Percentiles rank a stretch among this genome's conserved stretches.
Evolutionary conservation across 2,329 filamentous ascomycete genomes (phyloP).

Genomic region (Fusarium euwallaceae): DNA sequence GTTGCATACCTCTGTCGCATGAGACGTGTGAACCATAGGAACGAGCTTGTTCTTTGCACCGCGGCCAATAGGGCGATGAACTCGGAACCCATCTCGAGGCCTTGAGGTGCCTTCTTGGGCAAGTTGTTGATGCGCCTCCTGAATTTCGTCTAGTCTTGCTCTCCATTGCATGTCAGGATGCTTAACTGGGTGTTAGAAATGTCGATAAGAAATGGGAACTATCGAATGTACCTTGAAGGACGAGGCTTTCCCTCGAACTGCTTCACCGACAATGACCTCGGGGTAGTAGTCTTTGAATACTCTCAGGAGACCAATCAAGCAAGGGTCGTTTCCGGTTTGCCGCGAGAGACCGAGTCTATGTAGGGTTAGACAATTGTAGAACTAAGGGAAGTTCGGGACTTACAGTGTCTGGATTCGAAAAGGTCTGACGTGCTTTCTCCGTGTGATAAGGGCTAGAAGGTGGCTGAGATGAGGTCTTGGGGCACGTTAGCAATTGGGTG

Average conservation of each 20-base stretch:
- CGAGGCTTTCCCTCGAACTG: slow-evolving; percentile 70
- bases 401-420: slow-evolving; percentile 84
- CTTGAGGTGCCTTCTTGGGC: slow-evolving; percentile 54
- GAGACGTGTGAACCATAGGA: slow-evolving; percentile 79
- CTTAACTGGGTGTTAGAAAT: slow-evolving; percentile 53
- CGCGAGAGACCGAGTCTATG: slow-evolving; percentile 68
- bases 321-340: slow-evolving; percentile 78
- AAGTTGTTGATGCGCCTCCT: slow-evolving; percentile 67
- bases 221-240: slow-evolving; percentile 66
- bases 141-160: slow-evolving; percentile 75
- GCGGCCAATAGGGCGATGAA: slow-evolving; percentile 62
- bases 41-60: slow-evolving; percentile 58
- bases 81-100: slow-evolving; percentile 69
- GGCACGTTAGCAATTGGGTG: slow-evolving; percentile 34
- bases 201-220: too few species aligned
- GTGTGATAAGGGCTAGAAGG: slow-evolving; percentile 81
- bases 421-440: slow-evolving; percentile 85
- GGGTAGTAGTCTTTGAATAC: slow-evolving; percentile 95
- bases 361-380: slow-evolving; percentile 7
- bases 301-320: slow-evolving; percentile 78
- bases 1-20: slow-evolving; percentile 73
- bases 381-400: slow-evolving; percentile 43
- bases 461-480: slow-evolving; percentile 75
- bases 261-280: slow-evolving; percentile 84
- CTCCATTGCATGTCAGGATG: slow-evolving; percentile 85